Conservation (phyloP, 495 filamentous ascomycete genomes). For the Oidiodendron maius region DNA sequence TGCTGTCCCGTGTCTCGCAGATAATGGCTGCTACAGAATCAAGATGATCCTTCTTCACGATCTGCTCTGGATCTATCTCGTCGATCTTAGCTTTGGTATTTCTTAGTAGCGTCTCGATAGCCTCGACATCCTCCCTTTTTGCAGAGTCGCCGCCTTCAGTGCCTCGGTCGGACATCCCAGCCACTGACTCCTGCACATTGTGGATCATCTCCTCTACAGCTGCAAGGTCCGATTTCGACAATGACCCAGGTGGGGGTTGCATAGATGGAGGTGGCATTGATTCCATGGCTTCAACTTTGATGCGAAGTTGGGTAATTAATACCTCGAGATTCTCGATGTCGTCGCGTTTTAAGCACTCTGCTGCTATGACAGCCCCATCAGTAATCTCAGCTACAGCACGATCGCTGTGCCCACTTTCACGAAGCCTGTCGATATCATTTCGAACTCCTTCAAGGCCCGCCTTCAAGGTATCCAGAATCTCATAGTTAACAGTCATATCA, state of each 20-base stretch:
- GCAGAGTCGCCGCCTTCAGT: constrained; percentile 36
- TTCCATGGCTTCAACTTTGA: constrained; percentile 79
- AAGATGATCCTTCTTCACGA: constrained; percentile 69
- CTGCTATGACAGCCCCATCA: constrained; percentile 31
- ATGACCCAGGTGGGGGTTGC: constrained; percentile 26
- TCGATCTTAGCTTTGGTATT: constrained; percentile 82
- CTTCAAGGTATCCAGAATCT: constrained; percentile 81
- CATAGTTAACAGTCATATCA: constrained; percentile 73
- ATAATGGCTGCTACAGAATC: constrained; percentile 65
- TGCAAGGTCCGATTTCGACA: constrained; percentile 21
- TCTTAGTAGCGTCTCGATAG: constrained; percentile 80
- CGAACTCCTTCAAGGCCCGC: constrained; percentile 67
- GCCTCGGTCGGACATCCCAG: constrained; percentile 36
- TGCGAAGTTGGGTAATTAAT: constrained; percentile 72
- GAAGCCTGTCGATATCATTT: constrained; percentile 71
- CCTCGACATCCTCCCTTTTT: constrained; percentile 71
- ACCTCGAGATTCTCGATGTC: constrained; percentile 80
- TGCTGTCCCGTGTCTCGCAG: constrained; percentile 61
- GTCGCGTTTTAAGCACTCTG: constrained; percentile 48
- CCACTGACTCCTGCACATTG: constrained; percentile 51
- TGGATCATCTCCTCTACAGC: constrained; percentile 23
- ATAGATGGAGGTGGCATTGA: constrained; percentile 39
- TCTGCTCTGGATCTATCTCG: constrained; percentile 58
- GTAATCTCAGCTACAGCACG: constrained; percentile 50
- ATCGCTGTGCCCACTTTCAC: constrained; percentile 43